Evolutionary conservation across 768 basidiomycete genomes (phyloP), one percentile per base, ranked within the genome.

Genomic region (Plicaturopsis crispa): DNA sequence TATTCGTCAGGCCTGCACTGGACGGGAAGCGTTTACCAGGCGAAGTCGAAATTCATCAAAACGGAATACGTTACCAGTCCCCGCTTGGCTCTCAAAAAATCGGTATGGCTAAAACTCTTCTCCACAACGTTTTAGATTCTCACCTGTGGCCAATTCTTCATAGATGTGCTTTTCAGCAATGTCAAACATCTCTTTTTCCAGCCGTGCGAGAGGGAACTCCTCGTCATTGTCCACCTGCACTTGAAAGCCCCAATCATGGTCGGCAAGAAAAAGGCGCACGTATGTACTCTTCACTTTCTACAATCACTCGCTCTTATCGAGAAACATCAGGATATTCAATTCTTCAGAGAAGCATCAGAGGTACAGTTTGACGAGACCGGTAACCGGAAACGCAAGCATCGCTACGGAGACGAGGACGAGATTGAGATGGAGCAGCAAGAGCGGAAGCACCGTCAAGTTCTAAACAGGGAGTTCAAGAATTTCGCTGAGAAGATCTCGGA

Each of bases 101-200:
- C 46, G 91, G 92, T 88, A 53, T 46, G 82, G 63, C 5, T 14
- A n/a, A n/a, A 4, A 14, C 38, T 32, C 20, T 32, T 13, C 26
- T 31, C 14, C 10, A 13, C 24, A 20, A 24, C 24, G 18, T 21
- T 14, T 12, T 8, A 17, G 4, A 17, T 21, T 39, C 26, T 16
- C 32, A n/a, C 39, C 42, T 18, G 16, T 26, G 32, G 5, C n/a
- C 21, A 8, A 40, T 38, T 36, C 28, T 17, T 16, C 35, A 23
- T 52, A 94, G 94, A 99, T 56, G 72, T 99, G 10, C 68, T 97
- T 7, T 99, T 97, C 67, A 83, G 78, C 64, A 99, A 99, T 58
- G 83, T 99, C 67, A 96, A 94, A 59, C 94, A 99, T 61, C 70
- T 98, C 7, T 96, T 98, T 66, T 98, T 99, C 76, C 96, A 99